Conservation (phyloP, 345 rosid species). For the Moricandia arvensis region DNA sequence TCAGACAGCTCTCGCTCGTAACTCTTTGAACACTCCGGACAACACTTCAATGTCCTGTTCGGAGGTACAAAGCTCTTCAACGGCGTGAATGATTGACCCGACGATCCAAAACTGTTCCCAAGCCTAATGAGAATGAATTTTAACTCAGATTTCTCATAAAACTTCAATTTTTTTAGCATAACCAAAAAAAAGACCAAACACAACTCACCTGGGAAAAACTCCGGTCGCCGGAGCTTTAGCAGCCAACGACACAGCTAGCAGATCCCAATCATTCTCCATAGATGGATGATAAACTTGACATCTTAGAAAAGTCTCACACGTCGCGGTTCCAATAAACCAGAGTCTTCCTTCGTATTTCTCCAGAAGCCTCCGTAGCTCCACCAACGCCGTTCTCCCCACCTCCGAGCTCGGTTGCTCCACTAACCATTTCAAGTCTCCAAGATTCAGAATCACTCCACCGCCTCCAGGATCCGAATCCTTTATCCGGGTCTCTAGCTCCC, state of each 20-base stretch:
- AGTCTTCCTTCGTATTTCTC: constrained; percentile 51
- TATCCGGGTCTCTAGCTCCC: constrained; percentile 55
- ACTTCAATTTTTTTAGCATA: neutral
- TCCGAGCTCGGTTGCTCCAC: constrained; percentile 61
- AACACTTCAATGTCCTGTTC: constrained; percentile 52
- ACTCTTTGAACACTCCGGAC: constrained; percentile 67
- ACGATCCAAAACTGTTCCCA: constrained; percentile 51
- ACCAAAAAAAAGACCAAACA: neutral
- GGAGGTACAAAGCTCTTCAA: constrained; percentile 56
- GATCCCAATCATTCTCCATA: constrained; percentile 94
- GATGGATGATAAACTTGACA: constrained; percentile 92
- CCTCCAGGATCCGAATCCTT: constrained; percentile 37
- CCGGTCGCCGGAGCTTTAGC: constrained; percentile 61
- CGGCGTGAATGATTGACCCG: constrained; percentile 58
- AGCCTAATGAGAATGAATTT: constrained; percentile 43
- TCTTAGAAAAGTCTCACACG: constrained; percentile 89
- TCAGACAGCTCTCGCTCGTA: constrained; percentile 68
- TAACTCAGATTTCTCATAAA: no score
- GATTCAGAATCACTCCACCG: constrained; percentile 53
- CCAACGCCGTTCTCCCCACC: constrained; percentile 52
- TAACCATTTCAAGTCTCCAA: constrained; percentile 96
- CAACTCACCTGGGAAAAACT: constrained; percentile 58
- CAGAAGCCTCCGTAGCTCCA: constrained; percentile 65
- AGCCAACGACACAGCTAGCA: constrained; percentile 88
- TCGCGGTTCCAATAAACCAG: constrained; percentile 95